Base-by-base conservation (phyloP, 2,329 filamentous ascomycete genomes). In the Colletotrichum sp. region DNA sequence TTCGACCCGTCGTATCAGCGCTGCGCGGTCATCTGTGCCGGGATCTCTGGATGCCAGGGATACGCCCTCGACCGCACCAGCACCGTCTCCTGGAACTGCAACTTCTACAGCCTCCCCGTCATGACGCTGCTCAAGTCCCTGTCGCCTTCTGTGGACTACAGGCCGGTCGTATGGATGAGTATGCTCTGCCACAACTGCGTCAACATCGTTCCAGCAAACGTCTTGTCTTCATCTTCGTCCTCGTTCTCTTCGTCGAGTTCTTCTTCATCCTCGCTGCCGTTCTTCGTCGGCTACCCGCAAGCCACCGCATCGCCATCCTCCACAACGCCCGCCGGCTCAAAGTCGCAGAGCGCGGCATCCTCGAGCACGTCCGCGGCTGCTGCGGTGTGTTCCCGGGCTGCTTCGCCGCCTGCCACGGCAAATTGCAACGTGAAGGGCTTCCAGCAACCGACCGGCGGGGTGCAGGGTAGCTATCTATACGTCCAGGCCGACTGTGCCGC, bases 21-120 rank as follows among this genome's bases (percentile, higher is more conserved):
- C n/a, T 68, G 71, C 36, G 71, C 48, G 2, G 65, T 43, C 52
- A 68, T 67, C 38, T 72, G 70, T 8, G 64, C 64, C 12, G 71
- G 71, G 4, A 28, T 69, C 28, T 12, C 52, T 5, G 71, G 64
- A 6, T 73, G 71, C n/a, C 63, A 52, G 24, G 71, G 71, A 16
- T 73, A 73, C 52, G 71, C 71, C n/a, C 71, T 68, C 15, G 71
- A 68, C 26, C 71, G 64, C 28, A 63, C 34, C 36, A 70, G 67
- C 66, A 55, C 43, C 12, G 36, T 38, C 16, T 7, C 24, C 18
- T 73, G 71, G 66, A 64, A 24, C 36, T 73, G 71, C 66, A 69
- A 32, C 30, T 70, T 73, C 38, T 68, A 73, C 43, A n/a, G 5
- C 57, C 36, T 43, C 2, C 30, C 70, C n/a, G 60, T 72, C 43